Evolutionary conservation across 2,329 filamentous ascomycete genomes (phyloP).

Genomic region (Neurospora sp.): DNA sequence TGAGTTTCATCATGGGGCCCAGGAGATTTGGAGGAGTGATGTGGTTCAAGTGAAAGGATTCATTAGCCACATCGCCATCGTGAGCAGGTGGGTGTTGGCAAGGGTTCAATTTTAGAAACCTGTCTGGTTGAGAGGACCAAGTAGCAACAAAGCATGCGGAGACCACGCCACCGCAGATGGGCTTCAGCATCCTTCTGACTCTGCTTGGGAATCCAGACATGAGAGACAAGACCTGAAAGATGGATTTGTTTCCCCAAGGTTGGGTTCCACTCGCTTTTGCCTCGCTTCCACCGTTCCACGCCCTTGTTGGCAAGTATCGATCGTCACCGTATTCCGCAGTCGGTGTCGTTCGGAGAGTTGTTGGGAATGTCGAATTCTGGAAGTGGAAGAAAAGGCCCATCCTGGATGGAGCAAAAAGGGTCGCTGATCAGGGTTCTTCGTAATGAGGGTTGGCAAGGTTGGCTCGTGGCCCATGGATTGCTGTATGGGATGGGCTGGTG

Average conservation of each 20-base stretch:
- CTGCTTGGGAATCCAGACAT: not conserved
- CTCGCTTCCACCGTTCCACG: not conserved
- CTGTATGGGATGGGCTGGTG: not conserved
- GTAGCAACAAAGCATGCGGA: not conserved
- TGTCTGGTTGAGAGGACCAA: not conserved
- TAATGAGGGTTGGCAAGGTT: not conserved
- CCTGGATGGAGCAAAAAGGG: not conserved
- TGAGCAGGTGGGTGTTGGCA: not conserved
- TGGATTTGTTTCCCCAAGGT: not conserved
- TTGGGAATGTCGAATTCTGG: not conserved
- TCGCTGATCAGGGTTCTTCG: not conserved
- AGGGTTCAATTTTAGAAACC: not conserved
- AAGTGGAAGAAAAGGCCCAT: not conserved
- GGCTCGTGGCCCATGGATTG: not conserved
- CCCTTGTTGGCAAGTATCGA: not conserved
- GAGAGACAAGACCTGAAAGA: not conserved
- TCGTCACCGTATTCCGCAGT: not conserved
- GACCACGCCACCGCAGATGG: not conserved
- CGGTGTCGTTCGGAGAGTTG: not conserved
- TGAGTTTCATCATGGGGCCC: not conserved
- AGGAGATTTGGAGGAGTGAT: not conserved
- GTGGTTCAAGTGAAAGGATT: not conserved
- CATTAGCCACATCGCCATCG: not conserved
- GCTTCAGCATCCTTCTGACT: not conserved
- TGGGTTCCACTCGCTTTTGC: not conserved